Base-by-base conservation (phyloP, 1,139 yeast species). In the Zygosaccharomyces sapae region DNA sequence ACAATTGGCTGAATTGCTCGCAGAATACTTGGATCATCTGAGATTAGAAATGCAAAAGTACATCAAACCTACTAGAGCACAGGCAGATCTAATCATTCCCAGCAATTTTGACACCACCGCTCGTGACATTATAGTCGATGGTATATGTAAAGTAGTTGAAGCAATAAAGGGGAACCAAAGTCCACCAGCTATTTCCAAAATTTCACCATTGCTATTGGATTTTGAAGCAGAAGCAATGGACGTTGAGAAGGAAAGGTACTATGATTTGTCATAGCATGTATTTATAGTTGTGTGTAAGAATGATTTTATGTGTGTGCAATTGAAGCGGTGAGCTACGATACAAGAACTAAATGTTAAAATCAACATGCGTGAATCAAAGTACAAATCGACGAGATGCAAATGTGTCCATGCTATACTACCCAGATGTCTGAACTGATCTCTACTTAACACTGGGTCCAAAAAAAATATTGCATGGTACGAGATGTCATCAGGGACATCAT, bases 41-140 rank as follows among this genome's bases (percentile, higher is more conserved):
- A 74, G 95, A 49, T 78, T 81, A 3, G 96, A 89, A 59, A 86
- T 84, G 84, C 77, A 74, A 53, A 79, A 81, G 55, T 86, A 76
- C 61, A 83, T 89, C 9, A 76, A 76, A 40, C 88, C 86, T 29
- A 87, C 96, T 1, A 84, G 84, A 64, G 82, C 81, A 50, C 75
- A 71, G 51, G 95, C 96, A 1, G 96, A 89, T 63, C 80, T 88
- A n/a, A 79, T 89, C 37, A 73, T 89, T 61, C 96, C 96, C 3
- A 72, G 83, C 44, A 89, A 88, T 13, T 55, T 55, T 39, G 66
- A 61, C 24, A 43, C 45, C 10, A 48, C 62, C 10, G 90, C 94
- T 2, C 74, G 83, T 8, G 70, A 74, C 6, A 72, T 89, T 50
- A 76, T 89, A 8, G 80, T 86, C n/a, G 92, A 86, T 61, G 96